Percentiles rank a stretch among this genome's conserved stretches.
Conservation (phyloP, 352 stramenopile species). For the Phytophthora foliorum region DNA sequence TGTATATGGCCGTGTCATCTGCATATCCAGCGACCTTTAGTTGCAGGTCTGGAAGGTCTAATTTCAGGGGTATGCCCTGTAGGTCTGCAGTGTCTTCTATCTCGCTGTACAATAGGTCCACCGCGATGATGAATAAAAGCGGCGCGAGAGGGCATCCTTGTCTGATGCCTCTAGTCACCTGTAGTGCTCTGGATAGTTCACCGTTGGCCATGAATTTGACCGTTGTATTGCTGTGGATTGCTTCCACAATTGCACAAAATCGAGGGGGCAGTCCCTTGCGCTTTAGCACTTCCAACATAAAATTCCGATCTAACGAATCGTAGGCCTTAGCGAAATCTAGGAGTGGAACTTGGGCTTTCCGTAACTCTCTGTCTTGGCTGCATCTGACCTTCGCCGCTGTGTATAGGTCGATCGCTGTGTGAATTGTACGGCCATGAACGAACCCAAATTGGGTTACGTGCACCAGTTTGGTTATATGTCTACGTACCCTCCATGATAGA, state of each 20-base stretch:
- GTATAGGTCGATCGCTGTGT: conserved; percentile 5
- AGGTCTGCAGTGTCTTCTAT: too few species aligned
- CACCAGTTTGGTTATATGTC: not conserved
- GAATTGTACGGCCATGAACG: not conserved
- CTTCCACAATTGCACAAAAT: not conserved
- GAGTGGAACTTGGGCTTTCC: conserved; percentile 2
- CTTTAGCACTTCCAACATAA: conserved; percentile 8
- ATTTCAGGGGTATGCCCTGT: not conserved
- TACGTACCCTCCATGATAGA: not conserved
- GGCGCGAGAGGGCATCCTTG: conserved; percentile 13
- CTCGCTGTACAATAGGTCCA: not conserved
- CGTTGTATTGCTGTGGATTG: not conserved
- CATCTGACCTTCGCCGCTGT: conserved; percentile 1
- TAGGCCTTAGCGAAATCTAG: conserved; percentile 20
- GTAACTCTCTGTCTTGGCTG: not conserved
- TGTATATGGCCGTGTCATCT: not conserved
- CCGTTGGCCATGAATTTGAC: conserved; percentile 15
- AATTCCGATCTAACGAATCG: conserved; percentile 11
- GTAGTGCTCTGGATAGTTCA: not conserved
- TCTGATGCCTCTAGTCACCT: conserved; percentile 6
- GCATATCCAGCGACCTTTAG: not conserved
- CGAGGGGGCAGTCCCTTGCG: not conserved
- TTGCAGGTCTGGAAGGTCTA: too few species aligned
- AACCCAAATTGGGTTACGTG: conserved; percentile 7
- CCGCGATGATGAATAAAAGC: not conserved